phyloP scores from a whole-genome alignment of 208 protist species.

The Trypanosoma mega region DNA sequence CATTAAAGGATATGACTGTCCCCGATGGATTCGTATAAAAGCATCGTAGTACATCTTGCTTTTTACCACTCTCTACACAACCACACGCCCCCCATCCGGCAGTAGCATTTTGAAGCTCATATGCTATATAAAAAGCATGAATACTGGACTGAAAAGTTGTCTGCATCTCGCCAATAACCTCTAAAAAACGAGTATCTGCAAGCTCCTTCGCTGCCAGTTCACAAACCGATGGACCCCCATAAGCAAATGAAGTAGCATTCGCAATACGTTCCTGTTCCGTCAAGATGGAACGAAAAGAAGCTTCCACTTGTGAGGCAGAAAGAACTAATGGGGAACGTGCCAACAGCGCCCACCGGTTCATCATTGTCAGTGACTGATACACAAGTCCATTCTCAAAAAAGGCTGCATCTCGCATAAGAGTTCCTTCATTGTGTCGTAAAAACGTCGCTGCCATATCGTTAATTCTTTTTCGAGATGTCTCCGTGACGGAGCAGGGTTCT shows the following conservation, averaged over 20 bases:
- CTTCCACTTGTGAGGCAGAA: constrained; percentile 43
- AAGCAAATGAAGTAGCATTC: constrained; percentile 13
- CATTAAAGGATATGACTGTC: constrained; percentile 27
- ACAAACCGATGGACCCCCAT: constrained; percentile 22
- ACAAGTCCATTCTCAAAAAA: constrained; percentile 53
- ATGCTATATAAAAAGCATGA: constrained; percentile 38
- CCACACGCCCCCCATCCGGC: neutral
- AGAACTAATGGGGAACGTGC: constrained; percentile 43
- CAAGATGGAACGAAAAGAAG: constrained; percentile 30
- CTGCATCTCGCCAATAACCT: constrained; percentile 34
- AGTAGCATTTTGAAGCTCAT: constrained; percentile 18
- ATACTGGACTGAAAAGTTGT: constrained; percentile 30
- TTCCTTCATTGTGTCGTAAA: constrained; percentile 18
- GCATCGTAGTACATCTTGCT: constrained; percentile 37
- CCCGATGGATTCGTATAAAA: constrained; percentile 28
- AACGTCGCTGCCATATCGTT: constrained; percentile 37
- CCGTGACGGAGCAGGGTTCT: constrained; percentile 27
- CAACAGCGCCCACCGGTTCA: constrained; percentile 46
- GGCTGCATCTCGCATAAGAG: constrained; percentile 30
- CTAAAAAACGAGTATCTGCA: constrained; percentile 28
- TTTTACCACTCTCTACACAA: neutral
- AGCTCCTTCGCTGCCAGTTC: constrained; percentile 23
- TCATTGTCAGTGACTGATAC: constrained; percentile 56
- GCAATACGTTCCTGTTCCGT: constrained; percentile 35
- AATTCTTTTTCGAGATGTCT: constrained; percentile 29